These are phyloP conservation scores for Lepidium didymum DNA, from an alignment of 345 rosid species.

Conservation along the genomic window DNA sequence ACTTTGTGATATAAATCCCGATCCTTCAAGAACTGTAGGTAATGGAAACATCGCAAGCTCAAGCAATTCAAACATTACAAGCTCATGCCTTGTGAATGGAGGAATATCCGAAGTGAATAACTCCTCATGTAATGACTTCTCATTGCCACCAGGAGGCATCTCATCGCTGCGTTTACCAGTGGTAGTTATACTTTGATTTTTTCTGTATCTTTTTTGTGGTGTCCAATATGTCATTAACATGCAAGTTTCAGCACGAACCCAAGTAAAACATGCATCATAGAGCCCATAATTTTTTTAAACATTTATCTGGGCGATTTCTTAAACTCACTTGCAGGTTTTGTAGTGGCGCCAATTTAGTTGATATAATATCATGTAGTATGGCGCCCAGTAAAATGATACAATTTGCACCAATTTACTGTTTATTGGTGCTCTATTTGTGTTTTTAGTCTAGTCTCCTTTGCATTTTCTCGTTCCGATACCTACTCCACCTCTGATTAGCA, in stretches of 20 bases:
- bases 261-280: not conserved
- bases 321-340: not conserved
- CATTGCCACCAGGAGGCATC: conserved; percentile 57
- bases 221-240: not conserved
- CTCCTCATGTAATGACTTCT: conserved; percentile 41
- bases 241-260: not conserved
- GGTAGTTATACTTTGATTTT: conserved; percentile 50
- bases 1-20: conserved; percentile 67
- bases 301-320: not conserved
- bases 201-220: not conserved
- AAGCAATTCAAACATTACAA: conserved; percentile 43
- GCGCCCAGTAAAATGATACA: not conserved
- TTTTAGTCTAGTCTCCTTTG: not conserved
- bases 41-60: conserved; percentile 72
- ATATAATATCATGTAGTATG: not conserved
- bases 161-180: conserved; percentile 80
- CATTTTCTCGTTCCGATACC: not conserved
- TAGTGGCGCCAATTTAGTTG: not conserved
- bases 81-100: conserved; percentile 49
- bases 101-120: conserved; percentile 41
- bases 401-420: not conserved
- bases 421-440: not conserved
- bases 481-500: conserved; percentile 2
- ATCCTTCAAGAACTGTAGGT: conserved; percentile 53
- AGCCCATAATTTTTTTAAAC: not conserved